These are phyloP conservation scores for Ceratocystis alfenasii DNA, from an alignment of 2,329 filamentous ascomycete genomes.

Conservation along the genomic window DNA sequence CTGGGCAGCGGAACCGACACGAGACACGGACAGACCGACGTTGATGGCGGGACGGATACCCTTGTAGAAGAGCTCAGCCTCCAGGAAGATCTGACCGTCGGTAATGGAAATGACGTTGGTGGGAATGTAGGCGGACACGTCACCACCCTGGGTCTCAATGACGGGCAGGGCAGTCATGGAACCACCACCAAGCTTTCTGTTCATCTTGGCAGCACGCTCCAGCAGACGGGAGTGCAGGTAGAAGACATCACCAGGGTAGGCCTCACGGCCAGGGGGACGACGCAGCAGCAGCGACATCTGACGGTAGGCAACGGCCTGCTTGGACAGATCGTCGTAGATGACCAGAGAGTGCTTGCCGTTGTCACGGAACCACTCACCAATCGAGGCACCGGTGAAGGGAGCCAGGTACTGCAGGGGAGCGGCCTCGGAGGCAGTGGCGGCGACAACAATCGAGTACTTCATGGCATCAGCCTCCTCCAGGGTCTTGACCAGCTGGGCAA, in stretches of 20 bases:
- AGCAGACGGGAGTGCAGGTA: constrained; percentile 98
- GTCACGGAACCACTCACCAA: constrained; percentile 67
- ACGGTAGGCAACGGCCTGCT: constrained; percentile 96
- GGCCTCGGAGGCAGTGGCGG: constrained; percentile 93
- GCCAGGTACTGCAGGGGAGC: constrained; percentile 89
- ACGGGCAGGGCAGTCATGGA: constrained; percentile 93
- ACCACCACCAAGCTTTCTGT: constrained; percentile 84
- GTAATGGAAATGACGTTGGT: constrained; percentile 99
- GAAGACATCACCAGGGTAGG: constrained; percentile 98
- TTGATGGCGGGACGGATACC: constrained; percentile 99
- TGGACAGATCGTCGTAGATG: constrained; percentile 89
- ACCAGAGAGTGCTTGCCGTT: constrained; percentile 79
- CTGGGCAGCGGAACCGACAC: constrained; percentile 98
- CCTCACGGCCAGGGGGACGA: constrained; percentile 97
- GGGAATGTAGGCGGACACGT: constrained; percentile 99
- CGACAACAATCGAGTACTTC: constrained; percentile 92
- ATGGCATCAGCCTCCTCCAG: constrained; percentile 99
- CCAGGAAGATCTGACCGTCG: constrained; percentile 99
- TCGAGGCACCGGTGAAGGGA: constrained; percentile 60
- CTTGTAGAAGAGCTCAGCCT: constrained; percentile 99
- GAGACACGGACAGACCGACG: constrained; percentile 99
- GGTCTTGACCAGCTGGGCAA: constrained; percentile 98
- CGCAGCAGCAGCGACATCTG: constrained; percentile 98
- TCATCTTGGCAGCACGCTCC: constrained; percentile 99
- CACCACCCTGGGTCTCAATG: constrained; percentile 99